Base-by-base conservation (phyloP, 2,329 filamentous ascomycete genomes). In the Trichoderma afroharzianum region DNA sequence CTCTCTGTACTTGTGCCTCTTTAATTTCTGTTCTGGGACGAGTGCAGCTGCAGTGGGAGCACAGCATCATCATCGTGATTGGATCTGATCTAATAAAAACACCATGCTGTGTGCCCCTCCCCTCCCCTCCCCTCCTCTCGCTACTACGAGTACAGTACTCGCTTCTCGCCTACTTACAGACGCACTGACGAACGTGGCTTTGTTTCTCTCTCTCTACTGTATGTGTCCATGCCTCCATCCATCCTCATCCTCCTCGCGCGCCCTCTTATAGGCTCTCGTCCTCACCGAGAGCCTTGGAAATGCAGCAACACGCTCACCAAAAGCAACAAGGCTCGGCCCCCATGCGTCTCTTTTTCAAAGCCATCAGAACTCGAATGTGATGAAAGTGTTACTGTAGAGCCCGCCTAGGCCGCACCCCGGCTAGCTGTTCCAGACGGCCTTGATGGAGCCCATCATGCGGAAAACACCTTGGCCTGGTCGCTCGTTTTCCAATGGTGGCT, bases 391-490 rank as follows among this genome's bases (percentile, higher is more conserved):
- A n/a, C n/a, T n/a, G 24, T 53, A 24, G 21, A 53, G 47, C 21
- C 61, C 36, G 14, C 43, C 47, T 53, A 28, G 63, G 33, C 63
- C 63, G 39, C n/a, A 53, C 57, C 66, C 66, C 18, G 33, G 55
- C 47, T 53, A 57, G 39, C 36, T 28, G 64, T 58, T 47, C 64
- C 21, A 68, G 64, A 59, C 64, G 11, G 43, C 32, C 47, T n/a
- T 63, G 24, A 59, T 55, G 68, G 68, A 32, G 47, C 30, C 28
- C 58, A 32, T 39, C 32, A 70, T 63, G 58, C 59, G 55, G 68
- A 8, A 62, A 69, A 69, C 57, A 69, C 32, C 66, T 69, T 53
- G 66, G 55, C 66, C 66, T 33, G 28, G 66, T 36, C 53, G 32
- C 28, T 26, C 28, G 43, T n/a, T 21, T 18, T 36, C 39, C 66